Evolutionary conservation across 108 stramenopile genomes (phyloP).

Genomic region (Cyclotella kingstonii): DNA sequence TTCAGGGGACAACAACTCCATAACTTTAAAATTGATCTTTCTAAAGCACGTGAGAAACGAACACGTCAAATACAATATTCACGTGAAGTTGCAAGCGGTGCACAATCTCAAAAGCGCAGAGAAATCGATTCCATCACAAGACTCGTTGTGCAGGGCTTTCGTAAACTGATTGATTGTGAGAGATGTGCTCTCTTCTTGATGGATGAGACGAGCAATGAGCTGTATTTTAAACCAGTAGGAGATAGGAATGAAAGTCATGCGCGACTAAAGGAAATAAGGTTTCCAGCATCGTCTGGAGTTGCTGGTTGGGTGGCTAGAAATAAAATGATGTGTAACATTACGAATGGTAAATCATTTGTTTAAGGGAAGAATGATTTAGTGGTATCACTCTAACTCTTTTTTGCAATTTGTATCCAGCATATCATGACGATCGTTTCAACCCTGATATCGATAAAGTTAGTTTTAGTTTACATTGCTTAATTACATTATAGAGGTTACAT

Average conservation of each 20-base stretch:
- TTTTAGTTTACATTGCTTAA: neutral
- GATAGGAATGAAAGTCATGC: constrained; percentile 38
- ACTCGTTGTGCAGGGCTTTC: constrained; percentile 45
- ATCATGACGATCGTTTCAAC: constrained; percentile 48
- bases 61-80: constrained; percentile 41
- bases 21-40: constrained; percentile 31
- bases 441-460: constrained; percentile 39
- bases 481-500: too few relatives aligned
- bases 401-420: too few relatives aligned
- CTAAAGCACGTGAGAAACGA: constrained; percentile 38
- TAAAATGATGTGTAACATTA: constrained; percentile 46
- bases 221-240: constrained; percentile 53
- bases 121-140: constrained; percentile 50
- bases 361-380: too few relatives aligned
- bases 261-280: constrained; percentile 34
- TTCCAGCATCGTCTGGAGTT: constrained; percentile 44
- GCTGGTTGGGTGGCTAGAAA: constrained; percentile 55
- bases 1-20: constrained; percentile 41
- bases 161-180: constrained; percentile 42
- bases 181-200: constrained; percentile 48
- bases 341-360: constrained; percentile 28
- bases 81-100: constrained; percentile 32
- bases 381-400: too few relatives aligned
- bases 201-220: constrained; percentile 41
- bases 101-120: constrained; percentile 20